Percentiles rank a stretch among this genome's conserved stretches.
Evolutionary conservation across 306 rosid species (phyloP).

Genomic region (Cucumis sativus): DNA sequence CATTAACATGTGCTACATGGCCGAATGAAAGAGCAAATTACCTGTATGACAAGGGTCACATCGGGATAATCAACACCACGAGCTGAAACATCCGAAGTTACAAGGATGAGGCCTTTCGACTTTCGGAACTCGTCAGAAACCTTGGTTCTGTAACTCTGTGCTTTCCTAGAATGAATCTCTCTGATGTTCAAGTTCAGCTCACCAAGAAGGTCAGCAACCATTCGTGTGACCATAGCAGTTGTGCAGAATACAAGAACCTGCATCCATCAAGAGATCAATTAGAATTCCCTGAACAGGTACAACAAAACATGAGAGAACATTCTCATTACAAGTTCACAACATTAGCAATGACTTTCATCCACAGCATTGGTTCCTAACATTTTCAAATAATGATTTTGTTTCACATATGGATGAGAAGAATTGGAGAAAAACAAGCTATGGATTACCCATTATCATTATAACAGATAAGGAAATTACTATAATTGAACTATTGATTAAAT

Average conservation of each 20-base stretch:
- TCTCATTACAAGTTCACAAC: not conserved
- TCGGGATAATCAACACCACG: constrained; percentile 99
- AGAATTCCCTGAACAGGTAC: constrained; percentile 3
- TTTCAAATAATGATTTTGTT: not conserved
- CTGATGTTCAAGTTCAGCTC: constrained; percentile 84
- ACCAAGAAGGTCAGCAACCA: constrained; percentile 77
- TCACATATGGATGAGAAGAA: not conserved
- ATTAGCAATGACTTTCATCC: too few relatives aligned
- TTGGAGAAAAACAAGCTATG: not conserved
- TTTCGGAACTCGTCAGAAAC: constrained; percentile 90
- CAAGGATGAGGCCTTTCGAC: constrained; percentile 83
- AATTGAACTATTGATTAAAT: not conserved
- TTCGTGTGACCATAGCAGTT: constrained; percentile 86
- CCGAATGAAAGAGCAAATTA: constrained; percentile 1
- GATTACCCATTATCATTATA: not conserved
- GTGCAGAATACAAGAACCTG: constrained; percentile 98
- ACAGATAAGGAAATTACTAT: not conserved
- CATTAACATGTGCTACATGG: not conserved
- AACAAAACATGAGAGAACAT: not conserved
- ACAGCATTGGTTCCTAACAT: too few relatives aligned
- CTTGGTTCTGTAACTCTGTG: constrained; percentile 80
- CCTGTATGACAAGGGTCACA: constrained; percentile 89
- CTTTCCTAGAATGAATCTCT: constrained; percentile 93
- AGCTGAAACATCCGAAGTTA: constrained; percentile 94
- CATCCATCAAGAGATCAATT: constrained; percentile 22